Evolutionary conservation across 345 rosid species (phyloP).

Genomic region (Euphorbia lathyris): DNA sequence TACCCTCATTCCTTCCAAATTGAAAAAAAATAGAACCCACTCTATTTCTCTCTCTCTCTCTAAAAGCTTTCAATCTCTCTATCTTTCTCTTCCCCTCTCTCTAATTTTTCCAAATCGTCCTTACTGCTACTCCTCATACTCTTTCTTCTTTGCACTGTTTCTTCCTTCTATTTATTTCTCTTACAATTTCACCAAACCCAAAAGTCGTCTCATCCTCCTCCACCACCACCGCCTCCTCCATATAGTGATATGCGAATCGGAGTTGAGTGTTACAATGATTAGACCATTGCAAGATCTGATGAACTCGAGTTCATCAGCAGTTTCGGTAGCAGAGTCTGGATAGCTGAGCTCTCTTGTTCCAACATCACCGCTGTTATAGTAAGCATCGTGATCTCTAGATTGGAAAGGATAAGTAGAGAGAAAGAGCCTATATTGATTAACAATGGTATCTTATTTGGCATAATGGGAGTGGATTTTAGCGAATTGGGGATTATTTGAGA

Average conservation of each 20-base stretch:
- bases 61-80: no score
- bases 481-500: background rate
- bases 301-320: background rate
- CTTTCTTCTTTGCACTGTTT: no score
- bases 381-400: background rate
- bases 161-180: no score
- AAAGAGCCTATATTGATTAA: background rate
- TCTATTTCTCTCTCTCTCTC: no score
- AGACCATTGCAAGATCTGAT: slow-evolving; percentile 4
- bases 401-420: slow-evolving; percentile 1
- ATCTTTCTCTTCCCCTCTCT: no score
- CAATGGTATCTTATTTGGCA: background rate
- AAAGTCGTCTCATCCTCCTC: no score
- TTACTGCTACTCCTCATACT: no score
- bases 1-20: no score
- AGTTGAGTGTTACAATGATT: background rate
- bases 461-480: background rate
- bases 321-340: background rate
- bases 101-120: no score
- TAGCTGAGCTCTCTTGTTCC: background rate
- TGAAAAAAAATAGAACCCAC: no score
- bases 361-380: background rate
- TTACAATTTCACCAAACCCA: no score
- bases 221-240: no score
- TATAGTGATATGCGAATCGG: background rate